A percentile compares a stretch with the other conserved stretches of the same genome.
Conservation (phyloP, 495 filamentous ascomycete species). For the Podospora bellae-mahoneyi region DNA sequence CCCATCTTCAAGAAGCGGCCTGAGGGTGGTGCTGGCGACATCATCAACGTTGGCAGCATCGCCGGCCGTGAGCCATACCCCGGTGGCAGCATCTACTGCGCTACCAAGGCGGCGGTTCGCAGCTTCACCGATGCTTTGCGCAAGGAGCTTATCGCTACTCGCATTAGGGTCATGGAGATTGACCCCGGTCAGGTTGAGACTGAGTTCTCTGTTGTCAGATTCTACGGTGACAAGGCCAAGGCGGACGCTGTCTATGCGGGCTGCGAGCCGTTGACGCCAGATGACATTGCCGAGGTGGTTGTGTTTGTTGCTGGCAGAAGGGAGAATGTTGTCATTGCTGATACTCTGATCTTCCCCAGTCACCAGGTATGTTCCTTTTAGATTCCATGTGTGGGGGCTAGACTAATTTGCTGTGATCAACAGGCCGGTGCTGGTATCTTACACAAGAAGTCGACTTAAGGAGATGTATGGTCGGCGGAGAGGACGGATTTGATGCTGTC, state of each 20-base stretch:
- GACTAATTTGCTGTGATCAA: slow-evolving; percentile 5
- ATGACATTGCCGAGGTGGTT: slow-evolving; percentile 91
- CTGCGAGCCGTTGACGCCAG: slow-evolving; percentile 86
- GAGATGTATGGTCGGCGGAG: background rate
- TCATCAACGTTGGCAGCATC: slow-evolving; percentile 96
- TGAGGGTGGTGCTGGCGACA: slow-evolving; percentile 81
- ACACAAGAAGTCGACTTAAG: slow-evolving; percentile 33
- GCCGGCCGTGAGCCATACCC: slow-evolving; percentile 87
- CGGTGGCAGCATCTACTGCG: slow-evolving; percentile 94
- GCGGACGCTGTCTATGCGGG: slow-evolving; percentile 95
- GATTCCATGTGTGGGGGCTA: background rate
- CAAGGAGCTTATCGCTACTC: slow-evolving; percentile 81
- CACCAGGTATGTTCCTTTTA: slow-evolving; percentile 60
- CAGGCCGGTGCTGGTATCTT: slow-evolving; percentile 38
- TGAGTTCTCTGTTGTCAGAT: slow-evolving; percentile 92
- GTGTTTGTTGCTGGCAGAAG: slow-evolving; percentile 85
- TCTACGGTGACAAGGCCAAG: slow-evolving; percentile 87
- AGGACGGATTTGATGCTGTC: background rate
- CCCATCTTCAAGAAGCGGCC: slow-evolving; percentile 76
- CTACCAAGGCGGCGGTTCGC: slow-evolving; percentile 88
- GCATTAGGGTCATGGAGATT: slow-evolving; percentile 86
- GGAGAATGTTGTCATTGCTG: slow-evolving; percentile 94
- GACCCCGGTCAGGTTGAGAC: slow-evolving; percentile 98
- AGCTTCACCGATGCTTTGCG: slow-evolving; percentile 86
- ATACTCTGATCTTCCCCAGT: slow-evolving; percentile 85